Conservation (phyloP, 1,139 yeast genomes). For the Taphrina betulina region DNA sequence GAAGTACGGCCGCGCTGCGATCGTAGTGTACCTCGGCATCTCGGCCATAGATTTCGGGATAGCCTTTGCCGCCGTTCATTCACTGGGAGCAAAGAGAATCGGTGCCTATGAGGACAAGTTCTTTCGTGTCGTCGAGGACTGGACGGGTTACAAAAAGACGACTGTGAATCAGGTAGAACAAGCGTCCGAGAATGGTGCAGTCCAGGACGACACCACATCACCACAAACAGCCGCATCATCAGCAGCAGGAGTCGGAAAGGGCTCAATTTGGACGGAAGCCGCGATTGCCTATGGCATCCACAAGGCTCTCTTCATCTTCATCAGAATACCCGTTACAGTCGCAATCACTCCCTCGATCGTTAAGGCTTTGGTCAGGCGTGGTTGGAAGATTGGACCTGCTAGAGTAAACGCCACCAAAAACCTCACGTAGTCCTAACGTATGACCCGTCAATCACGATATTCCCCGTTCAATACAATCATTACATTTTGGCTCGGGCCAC, state of each 20-base stretch:
- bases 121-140: conserved; percentile 47
- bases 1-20: conserved; percentile 87
- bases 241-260: conserved; percentile 22
- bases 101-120: conserved; percentile 62
- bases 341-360: conserved; percentile 87
- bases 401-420: conserved; percentile 1
- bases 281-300: conserved; percentile 92
- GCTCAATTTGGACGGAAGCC: conserved; percentile 56
- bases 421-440: not conserved
- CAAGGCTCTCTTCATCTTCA: conserved; percentile 70
- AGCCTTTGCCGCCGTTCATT: conserved; percentile 77
- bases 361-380: conserved; percentile 38
- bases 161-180: conserved; percentile 18
- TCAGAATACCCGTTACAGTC: conserved; percentile 86
- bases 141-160: conserved; percentile 42
- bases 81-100: conserved; percentile 78
- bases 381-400: conserved; percentile 30
- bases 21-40: conserved; percentile 75
- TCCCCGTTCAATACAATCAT: too few species aligned
- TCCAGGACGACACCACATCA: conserved; percentile 38
- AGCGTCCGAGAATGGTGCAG: conserved; percentile 39
- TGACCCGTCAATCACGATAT: too few species aligned
- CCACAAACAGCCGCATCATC: not conserved
- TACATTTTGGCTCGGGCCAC: too few species aligned
- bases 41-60: conserved; percentile 76